Evolutionary conservation across 768 basidiomycete genomes (phyloP), one percentile per base, ranked within the genome.

Genomic region (Trametes punicea): DNA sequence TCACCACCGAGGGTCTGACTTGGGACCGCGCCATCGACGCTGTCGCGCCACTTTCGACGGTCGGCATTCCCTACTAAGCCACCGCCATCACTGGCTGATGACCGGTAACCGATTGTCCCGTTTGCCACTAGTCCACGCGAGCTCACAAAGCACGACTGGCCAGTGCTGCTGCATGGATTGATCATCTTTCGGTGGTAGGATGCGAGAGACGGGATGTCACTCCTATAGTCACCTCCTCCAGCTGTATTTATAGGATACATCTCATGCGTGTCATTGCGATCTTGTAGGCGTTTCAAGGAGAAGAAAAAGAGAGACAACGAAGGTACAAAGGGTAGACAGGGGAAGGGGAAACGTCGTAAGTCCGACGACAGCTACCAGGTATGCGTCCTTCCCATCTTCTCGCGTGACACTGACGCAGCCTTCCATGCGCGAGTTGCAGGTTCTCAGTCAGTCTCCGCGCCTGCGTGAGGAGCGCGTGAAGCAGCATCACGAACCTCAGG

Each of bases 401-500:
- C 33, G 40, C 29, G 15, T 15, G 9, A 20, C 51, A 26, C 46
- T 44, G 38, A n/a, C 21, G 30, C 34, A n/a, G 29, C 45, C 18
- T n/a, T 29, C n/a, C 34, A 15, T 18, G 3, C 44, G 52, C 21
- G 18, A 36, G 20, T 26, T 21, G n/a, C 18, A n/a, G 46, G 40
- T 27, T 36, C 29, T 38, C 25, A 49, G n/a, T 16, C 30, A 46
- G 33, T 41, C n/a, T 27, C 26, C 23, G 38, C 20, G 23, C 20
- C 33, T 40, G 29, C 1, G 10, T 9, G 27, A 11, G n/a, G n/a
- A n/a, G n/a, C n/a, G n/a, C n/a, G n/a, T n/a, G n/a, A n/a, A n/a
- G n/a, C 7, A n/a, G 33, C 33, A 15, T 33, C 18, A 36, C 67
- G n/a, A 59, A 75, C 77, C 74, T 71, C 70, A 74, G 53, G 65